Base-by-base conservation (phyloP, 164 flowering plant species). In the Magnolia kwangsiensis region DNA sequence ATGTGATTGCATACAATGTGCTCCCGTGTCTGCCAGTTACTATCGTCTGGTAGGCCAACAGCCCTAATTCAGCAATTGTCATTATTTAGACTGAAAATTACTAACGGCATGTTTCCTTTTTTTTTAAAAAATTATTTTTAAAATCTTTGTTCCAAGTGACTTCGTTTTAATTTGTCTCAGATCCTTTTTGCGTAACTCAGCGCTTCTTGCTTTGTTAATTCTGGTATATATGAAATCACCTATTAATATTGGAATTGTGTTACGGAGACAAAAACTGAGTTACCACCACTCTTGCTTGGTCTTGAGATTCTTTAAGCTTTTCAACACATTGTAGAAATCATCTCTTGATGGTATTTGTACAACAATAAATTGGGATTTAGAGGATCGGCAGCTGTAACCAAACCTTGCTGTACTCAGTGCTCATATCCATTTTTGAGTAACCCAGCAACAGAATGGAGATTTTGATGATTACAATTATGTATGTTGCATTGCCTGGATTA, bases 1-100 rank as follows among this genome's bases (percentile, higher is more conserved):
- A 8, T 96, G 99, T 78, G 84, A 93, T 70, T 96, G 99, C 81
- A 79, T 89, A 49, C 90, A 90, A 74, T 96, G 98, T 82, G 99
- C 99, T 72, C 94, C 98, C 6, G 75, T 95, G 11, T 85, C 97
- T 49, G 86, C 93, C 49, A 79, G 86, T 79, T 79, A 87, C 77
- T 90, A 90, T 73, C 82, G 80, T 79, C 85, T 95, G 94, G 98
- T 93, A 92, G 27, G 87, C 75, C 5, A 19, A 69, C 59, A 20
- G 21, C 20, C 67, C 69, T 64, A 7, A 49, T 31, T 63, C 31
- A 16, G 24, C 37, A 49, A 67, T 45, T 31, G 4, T 72, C 8
- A 3, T 55, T 58, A 5, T 75, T 50, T 20, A 21, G 45, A 20
- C 63, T 72, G 61, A 55, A 55, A 55, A 55, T 55, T 55, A 55